These are phyloP conservation scores for Torrubiella hemipterigena DNA, from an alignment of 2,329 filamentous ascomycete genomes.

Conservation along the genomic window DNA sequence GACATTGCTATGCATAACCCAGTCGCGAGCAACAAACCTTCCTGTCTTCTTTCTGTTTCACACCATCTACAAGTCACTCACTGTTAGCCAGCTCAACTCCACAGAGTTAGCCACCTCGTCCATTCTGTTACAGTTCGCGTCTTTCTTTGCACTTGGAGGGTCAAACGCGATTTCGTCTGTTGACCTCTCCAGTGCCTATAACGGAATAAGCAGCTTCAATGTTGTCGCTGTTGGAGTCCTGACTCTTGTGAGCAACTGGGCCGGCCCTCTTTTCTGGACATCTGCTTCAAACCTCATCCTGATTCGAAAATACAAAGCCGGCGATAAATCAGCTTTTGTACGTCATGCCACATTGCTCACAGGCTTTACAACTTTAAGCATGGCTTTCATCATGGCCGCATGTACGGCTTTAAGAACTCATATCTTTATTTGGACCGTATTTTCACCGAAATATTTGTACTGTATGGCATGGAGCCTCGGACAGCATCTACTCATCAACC, in stretches of 20 bases:
- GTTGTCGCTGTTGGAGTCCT: slow-evolving; percentile 68
- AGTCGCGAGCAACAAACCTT: slow-evolving; percentile 75
- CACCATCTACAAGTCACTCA: slow-evolving; percentile 39
- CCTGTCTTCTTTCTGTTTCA: slow-evolving; percentile 73
- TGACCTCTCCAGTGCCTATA: slow-evolving; percentile 89
- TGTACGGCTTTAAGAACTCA: slow-evolving; percentile 78
- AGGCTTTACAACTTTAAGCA: slow-evolving; percentile 52
- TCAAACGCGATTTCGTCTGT: slow-evolving; percentile 94
- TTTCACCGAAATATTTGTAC: slow-evolving; percentile 93
- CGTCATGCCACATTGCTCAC: slow-evolving; percentile 55
- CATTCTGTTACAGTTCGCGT: slow-evolving; percentile 65
- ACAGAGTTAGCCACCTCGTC: slow-evolving; percentile 56
- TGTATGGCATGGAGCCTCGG: slow-evolving; percentile 77
- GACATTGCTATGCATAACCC: slow-evolving; percentile 71
- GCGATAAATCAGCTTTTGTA: slow-evolving; percentile 19
- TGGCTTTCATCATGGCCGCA: slow-evolving; percentile 72
- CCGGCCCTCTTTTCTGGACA: slow-evolving; percentile 79
- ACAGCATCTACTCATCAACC: slow-evolving; percentile 66
- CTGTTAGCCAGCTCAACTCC: slow-evolving; percentile 32
- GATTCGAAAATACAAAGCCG: slow-evolving; percentile 22
- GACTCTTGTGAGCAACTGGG: slow-evolving; percentile 85
- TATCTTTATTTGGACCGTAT: slow-evolving; percentile 97
- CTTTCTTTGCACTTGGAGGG: slow-evolving; percentile 84
- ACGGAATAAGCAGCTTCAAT: slow-evolving; percentile 75
- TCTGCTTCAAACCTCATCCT: slow-evolving; percentile 52